Base-by-base conservation (phyloP, 139 green algal species). In the Chlorella sp. region DNA sequence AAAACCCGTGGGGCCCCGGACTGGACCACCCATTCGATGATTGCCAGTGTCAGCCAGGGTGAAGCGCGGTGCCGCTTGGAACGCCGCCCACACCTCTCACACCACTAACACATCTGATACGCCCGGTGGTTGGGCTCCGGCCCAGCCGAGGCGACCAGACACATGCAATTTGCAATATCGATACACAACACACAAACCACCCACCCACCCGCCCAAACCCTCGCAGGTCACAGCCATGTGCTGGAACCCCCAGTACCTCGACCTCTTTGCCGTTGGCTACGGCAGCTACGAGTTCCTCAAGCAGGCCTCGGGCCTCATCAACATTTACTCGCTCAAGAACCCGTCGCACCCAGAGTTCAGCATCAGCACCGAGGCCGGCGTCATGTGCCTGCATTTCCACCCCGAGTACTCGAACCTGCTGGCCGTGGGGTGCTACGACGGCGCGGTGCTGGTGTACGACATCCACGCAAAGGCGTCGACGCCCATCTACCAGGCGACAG, bases 361-460 rank as follows among this genome's bases (percentile, higher is more conserved):
- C 1, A 88, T 94, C 70, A 67, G 69, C 61, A 94, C 88, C 3
- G 86, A 94, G 2, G 85, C 70, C 62, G 91, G 92, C 31, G 94
- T 97, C 31, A 93, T 97, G 87, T 89, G 80, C 67, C 66, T 97
- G 27, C 83, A 95, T 77, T 97, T 97, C 73, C 88, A 97, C 79
- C 90, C 91, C 2, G 83, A 93, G 63, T 88, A 91, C 59, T 59
- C 84, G 65, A 85, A 85, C 79, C 73, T 80, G 72, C 72, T 86
- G 30, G 80, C 76, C 5, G 74, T 86, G 10, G 80, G 80, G 62
- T 86, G 80, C 70, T 86, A 83, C 35, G 77, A 83, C 61, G 81
- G 74, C 29, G 77, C 59, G 0, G 77, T 89, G 31, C 64, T 83
- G 33, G 80, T 91, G 74, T 91, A 88, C 67, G 81, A 90, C 63